Base-by-base conservation (phyloP, 1,284 basidiomycete species). In the Ganoderma multipileum region DNA sequence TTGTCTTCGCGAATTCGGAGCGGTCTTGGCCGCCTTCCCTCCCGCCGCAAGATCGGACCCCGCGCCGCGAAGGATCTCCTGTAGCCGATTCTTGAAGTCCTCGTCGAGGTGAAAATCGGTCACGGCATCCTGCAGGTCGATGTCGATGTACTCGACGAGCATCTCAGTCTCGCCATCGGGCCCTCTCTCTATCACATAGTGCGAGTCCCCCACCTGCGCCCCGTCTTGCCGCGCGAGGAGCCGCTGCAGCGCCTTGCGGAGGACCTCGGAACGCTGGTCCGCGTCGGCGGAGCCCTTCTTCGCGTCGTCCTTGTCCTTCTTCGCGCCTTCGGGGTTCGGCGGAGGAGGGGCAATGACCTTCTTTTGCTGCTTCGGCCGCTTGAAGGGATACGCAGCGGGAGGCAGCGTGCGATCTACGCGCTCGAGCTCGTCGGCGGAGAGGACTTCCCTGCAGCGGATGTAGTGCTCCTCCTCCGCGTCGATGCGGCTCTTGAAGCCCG, bases 401-500 rank as follows among this genome's bases (percentile, higher is more conserved):
- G 86, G 85, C 30, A 87, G 74, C 8, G 79, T 77, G 26, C 75
- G 77, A 67, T 82, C 79, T 33, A 76, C 74, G 66, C 69, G 59
- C 63, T 76, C 73, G 72, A 75, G 76, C 61, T 80, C 78, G 64
- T 75, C 68, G 66, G 75, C 68, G 69, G 84, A 80, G 66, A 94
- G 83, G 72, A 95, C 84, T 79, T 94, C 88, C 59, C 93, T 89
- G 79, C 93, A 95, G 66, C 88, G 90, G 75, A 95, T 90, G 74
- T 84, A 82, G 30, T 89, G 84, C 75, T 93, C 91, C 67, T 90
- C 89, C 63, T 84, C 85, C 55, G 84, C 82, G 72, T 94, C 91
- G 62, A 85, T 84, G 60, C 86, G 88, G 58, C 92, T 93, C 78
- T 87, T 91, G 83, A 98, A 98, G 9, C 95, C 94, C 16, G 95